phyloP scores from a whole-genome alignment of 2,329 filamentous ascomycete genomes.

The Xylaria sp. region DNA sequence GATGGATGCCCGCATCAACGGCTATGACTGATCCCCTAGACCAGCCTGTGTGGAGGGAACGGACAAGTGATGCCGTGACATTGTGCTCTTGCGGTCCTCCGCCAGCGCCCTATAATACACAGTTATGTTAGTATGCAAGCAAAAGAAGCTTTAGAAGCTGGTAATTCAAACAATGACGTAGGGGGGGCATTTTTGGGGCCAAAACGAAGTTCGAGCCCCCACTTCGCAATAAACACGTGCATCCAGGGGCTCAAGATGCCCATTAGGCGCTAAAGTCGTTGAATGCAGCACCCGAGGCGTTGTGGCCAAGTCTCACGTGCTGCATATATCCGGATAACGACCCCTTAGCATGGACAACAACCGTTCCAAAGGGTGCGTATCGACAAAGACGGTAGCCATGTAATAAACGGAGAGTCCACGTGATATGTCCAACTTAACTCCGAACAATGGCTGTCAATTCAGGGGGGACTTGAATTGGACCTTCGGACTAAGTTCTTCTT shows the following conservation, averaged over 20 bases:
- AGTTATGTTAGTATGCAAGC: constrained; percentile 23
- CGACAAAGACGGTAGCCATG: constrained; percentile 33
- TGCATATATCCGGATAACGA: constrained; percentile 32
- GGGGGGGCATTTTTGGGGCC: not conserved
- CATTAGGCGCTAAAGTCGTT: not conserved
- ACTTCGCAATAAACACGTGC: constrained; percentile 13
- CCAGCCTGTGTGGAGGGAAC: constrained; percentile 83
- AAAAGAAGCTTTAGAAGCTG: not conserved
- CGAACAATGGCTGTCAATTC: not conserved
- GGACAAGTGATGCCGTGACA: constrained; percentile 87
- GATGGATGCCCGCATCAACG: constrained; percentile 92
- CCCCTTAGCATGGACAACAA: constrained; percentile 38
- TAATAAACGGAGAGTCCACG: constrained; percentile 38
- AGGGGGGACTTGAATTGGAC: not conserved
- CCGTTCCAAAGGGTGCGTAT: constrained; percentile 23
- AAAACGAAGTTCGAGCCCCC: constrained; percentile 1
- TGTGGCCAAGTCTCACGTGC: not conserved
- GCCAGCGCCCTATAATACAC: constrained; percentile 74
- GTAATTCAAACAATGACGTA: constrained; percentile 1
- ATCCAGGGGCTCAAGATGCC: not conserved
- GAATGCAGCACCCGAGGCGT: not conserved
- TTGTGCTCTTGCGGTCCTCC: constrained; percentile 92
- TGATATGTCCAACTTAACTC: constrained; percentile 35
- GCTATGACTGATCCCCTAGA: constrained; percentile 83
- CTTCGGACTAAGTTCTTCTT: constrained; percentile 4